Evolutionary conservation across 2,329 filamentous ascomycete genomes (phyloP).

Genomic region (Plenodomus lindquistii): DNA sequence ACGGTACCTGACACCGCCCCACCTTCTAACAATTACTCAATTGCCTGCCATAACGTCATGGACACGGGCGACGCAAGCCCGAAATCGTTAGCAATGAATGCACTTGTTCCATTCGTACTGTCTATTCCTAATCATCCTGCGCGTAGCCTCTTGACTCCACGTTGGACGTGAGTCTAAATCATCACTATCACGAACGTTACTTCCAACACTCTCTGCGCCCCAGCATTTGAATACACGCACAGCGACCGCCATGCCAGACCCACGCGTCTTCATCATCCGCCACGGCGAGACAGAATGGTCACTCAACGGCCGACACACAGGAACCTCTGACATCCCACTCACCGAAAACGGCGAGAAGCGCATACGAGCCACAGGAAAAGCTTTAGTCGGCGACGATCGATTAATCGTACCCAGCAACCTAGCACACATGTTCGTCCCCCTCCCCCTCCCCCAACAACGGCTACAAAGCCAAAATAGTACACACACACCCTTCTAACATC

Average conservation of each 20-base stretch:
- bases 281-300: constrained; percentile 98
- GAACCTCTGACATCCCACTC: constrained; percentile 81
- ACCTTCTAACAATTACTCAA: constrained; percentile 2
- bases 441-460: neutral
- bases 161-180: too few relatives aligned
- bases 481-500: neutral
- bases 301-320: constrained; percentile 76
- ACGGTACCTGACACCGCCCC: constrained; percentile 15
- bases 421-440: constrained; percentile 70
- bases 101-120: too few relatives aligned
- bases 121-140: too few relatives aligned
- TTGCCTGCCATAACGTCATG: constrained; percentile 13
- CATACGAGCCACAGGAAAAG: constrained; percentile 70
- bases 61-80: constrained; percentile 2
- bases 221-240: too few relatives aligned
- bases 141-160: too few relatives aligned
- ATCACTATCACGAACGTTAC: too few relatives aligned
- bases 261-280: constrained; percentile 62
- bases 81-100: neutral
- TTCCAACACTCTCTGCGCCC: too few relatives aligned
- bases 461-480: neutral
- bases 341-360: constrained; percentile 71
- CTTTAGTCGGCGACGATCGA: constrained; percentile 80
- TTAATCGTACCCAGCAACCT: constrained; percentile 82
- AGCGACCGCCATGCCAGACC: constrained; percentile 50